A percentile compares a stretch with the other conserved stretches of the same genome.
Conservation (phyloP, 495 filamentous ascomycete genomes). For the Evansstolkia leycettana region DNA sequence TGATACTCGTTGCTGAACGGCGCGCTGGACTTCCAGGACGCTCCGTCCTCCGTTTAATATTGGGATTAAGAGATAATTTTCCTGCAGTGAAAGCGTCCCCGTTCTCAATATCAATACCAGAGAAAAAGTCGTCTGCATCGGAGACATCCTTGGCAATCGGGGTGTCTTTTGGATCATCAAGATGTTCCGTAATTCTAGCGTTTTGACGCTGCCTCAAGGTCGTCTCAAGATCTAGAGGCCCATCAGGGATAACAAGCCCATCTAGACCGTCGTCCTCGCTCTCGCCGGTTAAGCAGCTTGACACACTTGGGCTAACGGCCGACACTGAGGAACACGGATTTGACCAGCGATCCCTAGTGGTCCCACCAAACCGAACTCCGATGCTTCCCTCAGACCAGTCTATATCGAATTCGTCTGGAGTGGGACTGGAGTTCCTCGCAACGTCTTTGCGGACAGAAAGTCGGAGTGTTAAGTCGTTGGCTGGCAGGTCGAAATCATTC, state of each 20-base stretch:
- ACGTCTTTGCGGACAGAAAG: constrained; percentile 47
- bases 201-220: constrained; percentile 59
- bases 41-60: constrained; percentile 71
- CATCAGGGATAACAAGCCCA: constrained; percentile 71
- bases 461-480: constrained; percentile 41
- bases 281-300: constrained; percentile 81
- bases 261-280: constrained; percentile 88
- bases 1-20: constrained; percentile 67
- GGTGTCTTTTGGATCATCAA: constrained; percentile 10
- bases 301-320: constrained; percentile 78
- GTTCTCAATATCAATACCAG: constrained; percentile 76
- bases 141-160: constrained; percentile 11
- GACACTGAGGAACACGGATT: constrained; percentile 76
- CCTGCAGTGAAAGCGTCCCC: constrained; percentile 66
- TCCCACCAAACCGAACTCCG: constrained; percentile 78
- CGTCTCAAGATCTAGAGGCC: constrained; percentile 68
- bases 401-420: constrained; percentile 63
- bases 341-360: constrained; percentile 61
- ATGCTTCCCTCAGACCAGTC: constrained; percentile 90
- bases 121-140: constrained; percentile 64
- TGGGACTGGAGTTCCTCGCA: constrained; percentile 42
- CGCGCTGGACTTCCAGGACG: constrained; percentile 58
- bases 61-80: constrained; percentile 82
- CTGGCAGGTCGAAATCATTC: constrained; percentile 62
- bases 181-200: constrained; percentile 29